phyloP scores from a whole-genome alignment of 305 asterid genomes.

The Fraxinus baroniana region DNA sequence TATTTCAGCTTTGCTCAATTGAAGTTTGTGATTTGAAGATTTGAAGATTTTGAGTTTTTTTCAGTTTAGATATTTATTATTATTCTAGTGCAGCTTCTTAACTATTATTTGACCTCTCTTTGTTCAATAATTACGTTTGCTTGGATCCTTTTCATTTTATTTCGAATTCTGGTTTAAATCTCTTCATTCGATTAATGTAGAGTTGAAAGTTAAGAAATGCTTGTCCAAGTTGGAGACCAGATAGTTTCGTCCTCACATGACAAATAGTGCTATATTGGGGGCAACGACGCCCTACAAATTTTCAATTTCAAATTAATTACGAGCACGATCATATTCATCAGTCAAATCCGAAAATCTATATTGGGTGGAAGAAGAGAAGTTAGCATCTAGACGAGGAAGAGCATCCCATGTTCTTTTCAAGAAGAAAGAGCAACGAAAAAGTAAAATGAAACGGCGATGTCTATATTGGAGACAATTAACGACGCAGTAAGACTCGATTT shows the following conservation, averaged over 20 bases:
- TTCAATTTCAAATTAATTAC: too few relatives aligned
- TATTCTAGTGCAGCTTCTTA: not conserved
- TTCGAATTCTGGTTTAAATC: not conserved
- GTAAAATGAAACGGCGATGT: not conserved
- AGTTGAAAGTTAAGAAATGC: not conserved
- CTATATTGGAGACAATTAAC: not conserved
- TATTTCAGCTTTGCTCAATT: not conserved
- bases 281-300: not conserved
- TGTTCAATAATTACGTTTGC: not conserved
- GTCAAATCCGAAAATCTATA: not conserved
- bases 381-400: too few relatives aligned
- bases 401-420: not conserved
- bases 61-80: not conserved
- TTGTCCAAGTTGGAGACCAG: not conserved
- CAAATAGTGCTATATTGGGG: not conserved
- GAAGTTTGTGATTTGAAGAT: not conserved
- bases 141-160: not conserved
- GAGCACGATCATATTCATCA: not conserved
- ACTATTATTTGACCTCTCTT: not conserved
- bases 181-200: not conserved
- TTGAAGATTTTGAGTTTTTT: too few relatives aligned
- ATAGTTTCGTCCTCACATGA: not conserved
- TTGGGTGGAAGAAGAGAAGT: not conserved
- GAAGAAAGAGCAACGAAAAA: not conserved
- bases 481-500: not conserved